phyloP scores from a whole-genome alignment of 2,329 filamentous ascomycete species.

The Alternaria tenuissima region DNA sequence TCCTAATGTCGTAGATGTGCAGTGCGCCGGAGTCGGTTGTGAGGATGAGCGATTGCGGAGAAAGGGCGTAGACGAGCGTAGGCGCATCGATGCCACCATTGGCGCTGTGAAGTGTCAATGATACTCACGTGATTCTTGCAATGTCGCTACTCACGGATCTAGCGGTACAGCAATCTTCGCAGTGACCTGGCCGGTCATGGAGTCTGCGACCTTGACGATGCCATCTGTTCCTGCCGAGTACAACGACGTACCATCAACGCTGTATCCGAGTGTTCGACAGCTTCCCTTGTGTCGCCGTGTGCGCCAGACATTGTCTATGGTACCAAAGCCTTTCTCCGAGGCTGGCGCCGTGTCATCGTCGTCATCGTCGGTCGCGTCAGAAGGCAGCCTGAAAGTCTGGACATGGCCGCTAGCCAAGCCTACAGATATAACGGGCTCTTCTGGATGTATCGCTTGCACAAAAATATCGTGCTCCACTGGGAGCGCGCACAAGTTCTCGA shows the following conservation, averaged over 20 bases:
- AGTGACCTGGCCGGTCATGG: slow-evolving; percentile 70
- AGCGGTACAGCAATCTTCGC: slow-evolving; percentile 82
- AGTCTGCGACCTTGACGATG: slow-evolving; percentile 67
- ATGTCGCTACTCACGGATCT: slow-evolving; percentile 41
- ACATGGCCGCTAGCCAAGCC: slow-evolving; percentile 88
- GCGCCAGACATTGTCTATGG: slow-evolving; percentile 84
- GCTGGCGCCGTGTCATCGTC: slow-evolving; percentile 59
- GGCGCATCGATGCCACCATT: slow-evolving; percentile 71
- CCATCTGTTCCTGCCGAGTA: slow-evolving; percentile 70
- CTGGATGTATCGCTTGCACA: slow-evolving; percentile 84
- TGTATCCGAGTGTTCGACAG: slow-evolving; percentile 83
- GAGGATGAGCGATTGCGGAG: slow-evolving; percentile 85
- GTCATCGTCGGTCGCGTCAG: slow-evolving; percentile 59
- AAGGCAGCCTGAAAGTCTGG: slow-evolving; percentile 78
- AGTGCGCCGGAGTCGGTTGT: slow-evolving; percentile 90
- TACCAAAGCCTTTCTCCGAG: slow-evolving; percentile 70
- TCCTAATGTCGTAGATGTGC: slow-evolving; percentile 85
- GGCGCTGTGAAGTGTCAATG: slow-evolving; percentile 43
- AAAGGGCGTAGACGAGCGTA: slow-evolving; percentile 81
- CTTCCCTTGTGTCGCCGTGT: slow-evolving; percentile 93
- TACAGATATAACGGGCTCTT: slow-evolving; percentile 82
- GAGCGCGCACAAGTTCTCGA: slow-evolving; percentile 90
- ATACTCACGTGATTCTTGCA: not conserved
- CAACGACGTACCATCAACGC: slow-evolving; percentile 75
- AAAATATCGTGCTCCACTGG: slow-evolving; percentile 89